Conservation (phyloP, 164 flowering plant genomes). For the Hamamelis virginiana region DNA sequence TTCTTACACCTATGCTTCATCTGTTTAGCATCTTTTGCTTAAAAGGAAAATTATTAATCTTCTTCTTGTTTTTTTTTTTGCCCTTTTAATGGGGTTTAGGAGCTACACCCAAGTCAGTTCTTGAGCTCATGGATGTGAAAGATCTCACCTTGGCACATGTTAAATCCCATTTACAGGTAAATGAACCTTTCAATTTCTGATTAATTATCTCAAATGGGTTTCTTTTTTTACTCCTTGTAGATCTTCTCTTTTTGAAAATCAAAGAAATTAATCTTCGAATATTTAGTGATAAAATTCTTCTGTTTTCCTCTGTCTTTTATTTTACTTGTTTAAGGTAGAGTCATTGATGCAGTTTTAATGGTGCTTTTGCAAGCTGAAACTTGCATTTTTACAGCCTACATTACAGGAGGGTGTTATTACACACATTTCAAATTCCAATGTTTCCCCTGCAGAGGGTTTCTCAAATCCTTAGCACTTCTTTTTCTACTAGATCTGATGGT, state of each 20-base stretch:
- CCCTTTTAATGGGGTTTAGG: slow-evolving; percentile 38
- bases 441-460: slow-evolving; percentile 31
- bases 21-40: slow-evolving; percentile 1
- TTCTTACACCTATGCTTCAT: background rate
- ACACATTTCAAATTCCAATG: slow-evolving; percentile 56
- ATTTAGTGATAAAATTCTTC: background rate
- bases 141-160: slow-evolving; percentile 99
- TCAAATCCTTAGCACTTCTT: slow-evolving; percentile 31
- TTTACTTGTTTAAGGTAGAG: background rate
- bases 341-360: slow-evolving; percentile 4
- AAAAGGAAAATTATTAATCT: background rate
- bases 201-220: slow-evolving; percentile 13
- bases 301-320: slow-evolving; percentile 2
- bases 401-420: slow-evolving; percentile 15
- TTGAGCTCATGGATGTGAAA: slow-evolving; percentile 99
- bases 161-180: slow-evolving; percentile 96
- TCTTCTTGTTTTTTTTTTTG: background rate
- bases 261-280: too few species aligned
- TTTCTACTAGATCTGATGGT: slow-evolving; percentile 51
- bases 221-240: slow-evolving; percentile 6
- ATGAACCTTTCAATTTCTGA: background rate
- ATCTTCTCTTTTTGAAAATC: background rate
- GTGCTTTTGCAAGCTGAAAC: slow-evolving; percentile 7
- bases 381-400: slow-evolving; percentile 20
- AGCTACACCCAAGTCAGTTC: slow-evolving; percentile 97